Base-by-base conservation (phyloP, 805 yeast species). In the Ogataea methylovora region DNA sequence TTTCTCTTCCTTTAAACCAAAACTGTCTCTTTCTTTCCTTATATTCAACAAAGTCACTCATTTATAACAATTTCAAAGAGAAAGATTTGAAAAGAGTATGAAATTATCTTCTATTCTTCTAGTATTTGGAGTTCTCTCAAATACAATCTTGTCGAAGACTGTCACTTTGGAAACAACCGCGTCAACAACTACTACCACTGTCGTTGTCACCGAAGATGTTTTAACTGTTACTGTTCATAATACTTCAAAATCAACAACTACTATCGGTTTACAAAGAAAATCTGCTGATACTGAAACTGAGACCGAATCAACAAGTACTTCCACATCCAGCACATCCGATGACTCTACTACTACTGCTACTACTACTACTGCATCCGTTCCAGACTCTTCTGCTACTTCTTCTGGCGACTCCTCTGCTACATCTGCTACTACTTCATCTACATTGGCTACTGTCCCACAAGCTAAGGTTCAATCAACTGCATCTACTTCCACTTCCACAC, bases 141-240 rank as follows among this genome's bases (percentile, higher is more conserved):
- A 23, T 10, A 28, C 32, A 3, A 29, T 24, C 8, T 11, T 27
- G 3, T 37, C 46, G 2, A 32, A 37, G 14, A 36, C 42, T 3
- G 24, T 28, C 6, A 43, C 48, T 9, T 30, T 40, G 8, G 43
- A 45, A 11, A 38, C 50, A 6, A 62, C 60, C 13, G 44, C 37
- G 23, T 54, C 63, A 10, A 54, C 64, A 1, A 57, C 61, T 4
- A 44, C 47, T 5, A 54, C 59, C 2, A 43, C 46, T 3, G 24
- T 24, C 2, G 32, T 32, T 9, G 34, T 40, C 4, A 37, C 39
- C 3, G 33, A 39, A 9, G 39, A 44, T 22, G 26, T 42, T 2
- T 22, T 41, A 12, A 28, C 35, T 3, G 28, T 30, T 12, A 44
- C 48, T 1, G 38, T 39, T 11, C 31, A 35, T 19, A 27, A 42